A percentile compares a stretch with the other conserved stretches of the same genome.
phyloP scores from a whole-genome alignment of 2,329 filamentous ascomycete genomes.

The Botrytis sinoallii region DNA sequence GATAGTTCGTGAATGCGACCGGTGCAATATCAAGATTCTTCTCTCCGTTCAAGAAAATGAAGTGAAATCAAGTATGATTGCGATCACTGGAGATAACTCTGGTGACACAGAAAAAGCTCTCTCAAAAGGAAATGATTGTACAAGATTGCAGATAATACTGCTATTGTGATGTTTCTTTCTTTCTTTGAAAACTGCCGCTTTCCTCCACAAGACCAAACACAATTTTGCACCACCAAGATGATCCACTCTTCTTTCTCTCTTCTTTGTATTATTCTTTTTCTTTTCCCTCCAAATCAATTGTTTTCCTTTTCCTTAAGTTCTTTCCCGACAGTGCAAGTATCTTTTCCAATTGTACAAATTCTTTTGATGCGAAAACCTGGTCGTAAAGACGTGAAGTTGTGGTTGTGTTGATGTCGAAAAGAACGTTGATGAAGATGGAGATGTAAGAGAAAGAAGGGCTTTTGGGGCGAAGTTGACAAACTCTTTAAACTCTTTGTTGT shows the following conservation, averaged over 20 bases:
- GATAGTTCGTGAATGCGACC: conserved; percentile 35
- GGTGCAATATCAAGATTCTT: conserved; percentile 38
- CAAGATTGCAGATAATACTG: conserved; percentile 37
- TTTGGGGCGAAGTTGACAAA: conserved; percentile 14
- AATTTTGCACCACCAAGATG: conserved; percentile 16
- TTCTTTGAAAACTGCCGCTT: conserved; percentile 27
- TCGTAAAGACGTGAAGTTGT: background rate
- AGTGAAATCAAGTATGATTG: conserved; percentile 41
- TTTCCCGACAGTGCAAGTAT: background rate
- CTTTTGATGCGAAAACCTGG: background rate
- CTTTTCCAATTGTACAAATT: background rate
- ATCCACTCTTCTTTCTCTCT: conserved; percentile 15
- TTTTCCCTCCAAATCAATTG: conserved; percentile 15
- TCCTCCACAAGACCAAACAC: conserved; percentile 19
- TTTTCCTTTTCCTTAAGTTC: conserved; percentile 4
- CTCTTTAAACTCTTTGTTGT: conserved; percentile 10
- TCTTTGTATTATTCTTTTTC: conserved; percentile 15
- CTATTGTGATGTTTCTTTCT: conserved; percentile 31
- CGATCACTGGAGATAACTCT: conserved; percentile 38
- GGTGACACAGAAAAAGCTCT: conserved; percentile 34
- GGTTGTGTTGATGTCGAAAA: background rate
- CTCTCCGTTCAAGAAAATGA: conserved; percentile 38
- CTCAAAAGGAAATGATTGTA: conserved; percentile 37
- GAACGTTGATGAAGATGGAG: conserved; percentile 4
- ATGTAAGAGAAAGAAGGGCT: conserved; percentile 2